These are phyloP conservation scores for Perilla frutescens DNA, from an alignment of 257 asterid genomes.

Conservation along the genomic window DNA sequence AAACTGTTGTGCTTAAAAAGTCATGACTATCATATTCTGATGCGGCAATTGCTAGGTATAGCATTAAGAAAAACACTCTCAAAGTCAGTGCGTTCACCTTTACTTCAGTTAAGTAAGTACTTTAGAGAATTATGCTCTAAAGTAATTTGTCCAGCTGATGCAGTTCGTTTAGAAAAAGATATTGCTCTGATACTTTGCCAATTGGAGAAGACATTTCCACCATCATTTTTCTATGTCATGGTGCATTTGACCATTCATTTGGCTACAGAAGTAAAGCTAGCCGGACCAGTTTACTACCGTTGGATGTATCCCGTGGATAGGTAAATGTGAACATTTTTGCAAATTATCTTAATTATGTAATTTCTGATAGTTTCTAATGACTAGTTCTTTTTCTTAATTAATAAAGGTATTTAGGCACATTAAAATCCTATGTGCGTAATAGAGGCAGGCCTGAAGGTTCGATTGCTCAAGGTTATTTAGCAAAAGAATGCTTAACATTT, in stretches of 20 bases:
- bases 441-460: not conserved
- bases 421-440: not conserved
- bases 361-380: too few relatives aligned
- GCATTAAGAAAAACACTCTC: not conserved
- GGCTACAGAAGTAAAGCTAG: not conserved
- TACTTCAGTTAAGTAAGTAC: not conserved
- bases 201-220: conserved; percentile 2
- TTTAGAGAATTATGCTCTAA: not conserved
- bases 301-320: conserved; percentile 3
- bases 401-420: not conserved
- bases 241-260: conserved; percentile 14
- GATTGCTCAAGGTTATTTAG: conserved; percentile 18
- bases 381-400: too few relatives aligned
- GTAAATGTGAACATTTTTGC: not conserved
- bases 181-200: conserved; percentile 1
- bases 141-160: not conserved
- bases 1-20: not conserved
- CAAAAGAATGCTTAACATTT: conserved; percentile 5
- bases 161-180: not conserved
- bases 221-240: conserved; percentile 1
- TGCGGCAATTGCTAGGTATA: not conserved
- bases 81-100: not conserved
- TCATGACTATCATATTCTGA: not conserved
- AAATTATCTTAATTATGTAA: too few relatives aligned
- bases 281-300: not conserved